Evolutionary conservation across 2,329 filamentous ascomycete species (phyloP).

Genomic region (Tolypocladium capitatum): DNA sequence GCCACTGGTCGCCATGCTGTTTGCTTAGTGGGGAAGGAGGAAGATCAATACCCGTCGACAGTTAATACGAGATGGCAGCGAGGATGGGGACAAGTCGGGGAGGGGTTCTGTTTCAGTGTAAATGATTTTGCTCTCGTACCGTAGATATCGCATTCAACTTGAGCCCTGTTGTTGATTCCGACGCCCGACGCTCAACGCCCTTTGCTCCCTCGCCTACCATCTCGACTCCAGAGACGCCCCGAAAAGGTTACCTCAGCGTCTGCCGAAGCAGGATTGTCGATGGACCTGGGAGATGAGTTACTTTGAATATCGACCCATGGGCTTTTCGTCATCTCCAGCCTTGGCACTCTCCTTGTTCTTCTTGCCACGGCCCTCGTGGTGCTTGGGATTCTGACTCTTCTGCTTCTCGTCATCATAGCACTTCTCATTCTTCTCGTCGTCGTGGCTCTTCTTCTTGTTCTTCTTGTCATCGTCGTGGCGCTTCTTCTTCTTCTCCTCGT

Average conservation of each 20-base stretch:
- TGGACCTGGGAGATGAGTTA: not conserved
- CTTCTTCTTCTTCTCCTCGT: not conserved
- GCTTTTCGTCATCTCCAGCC: not conserved
- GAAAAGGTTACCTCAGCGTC: not conserved
- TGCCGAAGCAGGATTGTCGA: not conserved
- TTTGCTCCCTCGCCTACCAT: not conserved
- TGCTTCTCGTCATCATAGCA: not conserved
- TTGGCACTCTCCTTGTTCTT: not conserved
- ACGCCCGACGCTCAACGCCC: not conserved
- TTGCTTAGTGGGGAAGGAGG: slow-evolving; percentile 12
- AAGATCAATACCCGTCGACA: not conserved
- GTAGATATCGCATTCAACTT: not conserved
- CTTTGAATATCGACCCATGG: not conserved
- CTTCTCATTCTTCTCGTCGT: not conserved
- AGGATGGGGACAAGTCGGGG: not conserved
- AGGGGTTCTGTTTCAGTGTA: slow-evolving; percentile 5
- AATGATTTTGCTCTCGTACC: slow-evolving; percentile 1
- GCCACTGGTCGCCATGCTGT: slow-evolving; percentile 20
- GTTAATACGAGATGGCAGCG: not conserved
- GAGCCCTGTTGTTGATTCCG: not conserved
- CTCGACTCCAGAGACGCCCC: not conserved
- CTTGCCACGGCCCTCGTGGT: not conserved
- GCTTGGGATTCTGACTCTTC: not conserved
- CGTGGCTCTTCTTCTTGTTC: not conserved
- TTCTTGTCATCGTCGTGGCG: not conserved